phyloP scores from a whole-genome alignment of 2,329 filamentous ascomycete genomes.

The Venturia carpophila region DNA sequence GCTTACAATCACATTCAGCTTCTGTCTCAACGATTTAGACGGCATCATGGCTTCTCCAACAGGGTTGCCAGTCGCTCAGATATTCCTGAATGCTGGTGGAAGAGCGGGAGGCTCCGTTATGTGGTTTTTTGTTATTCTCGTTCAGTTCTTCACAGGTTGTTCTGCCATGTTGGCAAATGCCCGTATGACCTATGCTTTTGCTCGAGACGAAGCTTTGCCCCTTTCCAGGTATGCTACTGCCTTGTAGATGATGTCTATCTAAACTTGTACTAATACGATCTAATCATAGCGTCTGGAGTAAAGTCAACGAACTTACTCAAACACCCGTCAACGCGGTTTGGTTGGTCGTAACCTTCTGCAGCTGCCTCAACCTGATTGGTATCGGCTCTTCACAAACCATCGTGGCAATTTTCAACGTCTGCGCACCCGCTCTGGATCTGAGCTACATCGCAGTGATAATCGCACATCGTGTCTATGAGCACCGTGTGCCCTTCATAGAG shows the following conservation, averaged over 20 bases:
- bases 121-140: conserved; percentile 55
- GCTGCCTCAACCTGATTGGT: conserved; percentile 44
- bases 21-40: conserved; percentile 53
- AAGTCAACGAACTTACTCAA: conserved; percentile 45
- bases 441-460: conserved; percentile 55
- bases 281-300: conserved; percentile 40
- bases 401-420: conserved; percentile 42
- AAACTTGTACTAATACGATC: not conserved
- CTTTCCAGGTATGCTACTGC: conserved; percentile 43
- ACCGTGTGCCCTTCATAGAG: conserved; percentile 46
- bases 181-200: conserved; percentile 54
- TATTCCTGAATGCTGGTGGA: conserved; percentile 53
- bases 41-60: conserved; percentile 49
- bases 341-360: conserved; percentile 54
- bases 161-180: conserved; percentile 58
- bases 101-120: conserved; percentile 49
- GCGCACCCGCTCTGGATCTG: conserved; percentile 41
- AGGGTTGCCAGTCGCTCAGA: conserved; percentile 51
- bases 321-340: conserved; percentile 58
- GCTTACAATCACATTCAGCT: conserved; percentile 55
- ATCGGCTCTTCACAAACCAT: conserved; percentile 46
- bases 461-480: conserved; percentile 47
- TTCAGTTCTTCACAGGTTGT: conserved; percentile 58
- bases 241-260: not conserved
- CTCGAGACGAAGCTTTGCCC: conserved; percentile 52